Evolutionary conservation across 495 filamentous ascomycete genomes (phyloP).

Genomic region (Penicillium ochrochloron): DNA sequence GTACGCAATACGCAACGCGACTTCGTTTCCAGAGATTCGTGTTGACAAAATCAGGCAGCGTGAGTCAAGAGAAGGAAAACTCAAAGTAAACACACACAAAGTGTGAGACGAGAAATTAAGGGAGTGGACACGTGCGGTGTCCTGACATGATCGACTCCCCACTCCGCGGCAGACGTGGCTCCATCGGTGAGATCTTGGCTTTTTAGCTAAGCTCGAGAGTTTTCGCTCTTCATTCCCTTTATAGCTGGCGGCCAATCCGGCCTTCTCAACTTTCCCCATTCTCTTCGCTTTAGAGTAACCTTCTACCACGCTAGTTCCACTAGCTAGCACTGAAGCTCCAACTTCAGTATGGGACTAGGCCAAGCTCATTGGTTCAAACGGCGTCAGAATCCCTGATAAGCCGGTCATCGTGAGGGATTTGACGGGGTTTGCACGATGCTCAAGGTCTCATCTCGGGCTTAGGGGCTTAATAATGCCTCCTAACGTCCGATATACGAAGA

Average conservation of each 20-base stretch:
- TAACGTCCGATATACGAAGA: neutral
- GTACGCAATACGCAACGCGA: slow-evolving; percentile 2
- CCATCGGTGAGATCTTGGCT: slow-evolving; percentile 13
- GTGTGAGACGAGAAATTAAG: neutral
- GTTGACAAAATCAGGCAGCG: neutral
- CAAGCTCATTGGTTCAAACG: neutral
- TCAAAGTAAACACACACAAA: neutral
- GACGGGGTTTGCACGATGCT: too few relatives aligned
- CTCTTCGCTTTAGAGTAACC: neutral
- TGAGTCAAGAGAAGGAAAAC: neutral
- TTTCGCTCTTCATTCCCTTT: slow-evolving; percentile 4
- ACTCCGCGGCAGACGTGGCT: slow-evolving; percentile 22
- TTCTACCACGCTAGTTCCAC: slow-evolving; percentile 3
- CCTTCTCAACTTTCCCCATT: neutral
- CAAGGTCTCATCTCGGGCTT: neutral
- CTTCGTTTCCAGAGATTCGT: neutral
- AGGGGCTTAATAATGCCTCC: neutral
- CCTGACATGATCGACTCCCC: slow-evolving; percentile 20
- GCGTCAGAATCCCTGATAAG: neutral
- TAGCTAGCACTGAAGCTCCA: neutral
- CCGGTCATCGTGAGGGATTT: neutral
- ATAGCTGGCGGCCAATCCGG: neutral
- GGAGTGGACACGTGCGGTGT: slow-evolving; percentile 14
- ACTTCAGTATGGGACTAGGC: neutral
- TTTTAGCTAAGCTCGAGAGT: neutral